Base-by-base conservation (phyloP, 305 asterid species). In the Fraxinus sp. region DNA sequence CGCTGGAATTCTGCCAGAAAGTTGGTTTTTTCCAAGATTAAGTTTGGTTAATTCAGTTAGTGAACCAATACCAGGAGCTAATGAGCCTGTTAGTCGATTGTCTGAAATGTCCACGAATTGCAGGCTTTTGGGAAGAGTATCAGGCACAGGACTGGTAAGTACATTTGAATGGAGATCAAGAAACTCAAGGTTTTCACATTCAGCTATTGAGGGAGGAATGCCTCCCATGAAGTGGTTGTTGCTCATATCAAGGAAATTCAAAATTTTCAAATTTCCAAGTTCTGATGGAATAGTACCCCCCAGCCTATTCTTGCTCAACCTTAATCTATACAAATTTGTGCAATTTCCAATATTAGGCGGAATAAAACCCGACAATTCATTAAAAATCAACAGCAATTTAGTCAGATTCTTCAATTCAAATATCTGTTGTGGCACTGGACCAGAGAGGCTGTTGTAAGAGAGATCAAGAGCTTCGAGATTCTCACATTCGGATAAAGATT, bases 271-370 rank as follows among this genome's bases (percentile, higher is more conserved):
- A 36, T 88, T 89, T 13, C 97, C 99, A 41, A 96, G 92, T 83
- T 95, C 99, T 22, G 90, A 89, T 82, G 99, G 98, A 89, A 96
- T 88, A 85, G 92, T 91, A 4, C 99, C 98, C 7, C 93, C 93
- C 64, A 96, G 33, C 83, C 82, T 91, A 87, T 96, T 96, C 75
- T 78, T 87, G 66, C 91, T 87, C 73, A 93, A 89, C 83, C 99
- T 91, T 78, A 96, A 86, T 66, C 99, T 90, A 83, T 95, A 92
- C 94, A 96, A 78, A 75, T 89, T 92, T 22, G 97, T 92, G 77
- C 98, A 95, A 64, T 93, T 93, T 71, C 97, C 97, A 11, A 96
- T 90, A 83, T 93, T 97, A 43, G 96, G 91, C 8, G 98, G 98
- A 73, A 96, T 85, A 78, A 92, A 92, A 0, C 99, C 99, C 3